Evolutionary conservation across 495 filamentous ascomycete genomes (phyloP).

Genomic region (Friedmanniomyces simplex): DNA sequence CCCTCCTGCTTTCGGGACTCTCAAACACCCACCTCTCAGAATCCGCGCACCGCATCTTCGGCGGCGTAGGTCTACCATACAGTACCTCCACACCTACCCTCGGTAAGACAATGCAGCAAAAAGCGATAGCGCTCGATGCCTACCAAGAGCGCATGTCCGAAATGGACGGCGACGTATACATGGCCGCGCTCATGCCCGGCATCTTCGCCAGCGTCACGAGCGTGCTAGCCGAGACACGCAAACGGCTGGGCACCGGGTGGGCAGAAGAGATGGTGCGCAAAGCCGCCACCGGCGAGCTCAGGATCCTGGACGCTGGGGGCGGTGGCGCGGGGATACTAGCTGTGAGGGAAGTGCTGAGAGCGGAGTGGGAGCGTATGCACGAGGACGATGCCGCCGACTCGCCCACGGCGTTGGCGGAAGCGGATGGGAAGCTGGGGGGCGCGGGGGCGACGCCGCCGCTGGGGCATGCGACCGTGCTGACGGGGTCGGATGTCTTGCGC

Average conservation of each 20-base stretch:
- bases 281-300: constrained; percentile 49
- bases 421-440: constrained; percentile 28
- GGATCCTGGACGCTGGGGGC: constrained; percentile 73
- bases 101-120: constrained; percentile 47
- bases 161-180: constrained; percentile 77
- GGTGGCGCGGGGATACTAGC: constrained; percentile 78
- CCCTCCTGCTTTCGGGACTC: constrained; percentile 51
- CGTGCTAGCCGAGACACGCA: constrained; percentile 70
- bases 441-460: constrained; percentile 36
- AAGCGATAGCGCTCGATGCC: constrained; percentile 58
- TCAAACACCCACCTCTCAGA: constrained; percentile 63
- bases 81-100: constrained; percentile 50
- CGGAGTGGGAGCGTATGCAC: constrained; percentile 62
- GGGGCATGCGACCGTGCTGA: constrained; percentile 52
- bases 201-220: constrained; percentile 66
- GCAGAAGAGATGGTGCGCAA: constrained; percentile 54
- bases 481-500: constrained; percentile 56
- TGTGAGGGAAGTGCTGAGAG: constrained; percentile 70
- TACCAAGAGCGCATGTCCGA: constrained; percentile 62
- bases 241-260: constrained; percentile 75
- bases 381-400: constrained; percentile 33
- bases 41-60: constrained; percentile 58
- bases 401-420: constrained; percentile 12
- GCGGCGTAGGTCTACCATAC: constrained; percentile 61
- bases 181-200: constrained; percentile 69